Base-by-base conservation (phyloP, 345 rosid genomes). In the Bretschneidera sinensis region DNA sequence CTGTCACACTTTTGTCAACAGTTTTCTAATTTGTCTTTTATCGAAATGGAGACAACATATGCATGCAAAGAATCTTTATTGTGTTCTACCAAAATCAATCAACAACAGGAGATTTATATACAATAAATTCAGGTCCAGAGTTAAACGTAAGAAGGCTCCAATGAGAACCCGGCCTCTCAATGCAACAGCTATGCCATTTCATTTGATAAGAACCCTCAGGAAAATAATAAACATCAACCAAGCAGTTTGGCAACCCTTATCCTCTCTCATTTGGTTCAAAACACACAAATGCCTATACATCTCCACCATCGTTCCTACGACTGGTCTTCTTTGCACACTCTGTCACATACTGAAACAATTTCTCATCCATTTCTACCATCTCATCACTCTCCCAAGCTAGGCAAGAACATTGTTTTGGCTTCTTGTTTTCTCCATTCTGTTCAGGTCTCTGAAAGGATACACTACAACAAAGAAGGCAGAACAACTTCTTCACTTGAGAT, bases 141-240 rank as follows among this genome's bases (percentile, higher is more conserved):
- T 69, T 85, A 43, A 81, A 74, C 24, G 95, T 83, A 59, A 90
- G 71, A 51, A 90, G 84, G 76, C 82, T 94, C 92, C 96, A 80
- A 71, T 80, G 83, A 49, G 72, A 70, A 56, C 88, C 96, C 59
- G 55, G 67, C 21, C 68, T 58, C 58, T 90, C 97, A 35, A 86
- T 50, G 61, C 79, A 86, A 65, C 92, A 81, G 64, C 97, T 79
- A 60, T 80, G 86, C 97, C 97, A 89, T 76, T 78, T 86, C 49
- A 89, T 76, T 43, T 77, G 54, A 61, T 84, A 89, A 23, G 69
- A 71, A 68, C 83, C 83, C 17, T 62, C 64, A 0, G 92, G 92
- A 52, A 89, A 85, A 20, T 72, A 57, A 0, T 95, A 89, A 55
- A 89, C 86, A 48, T 89, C 96, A 28, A 89, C 75, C 80, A 87